Percentiles rank a stretch among this genome's conserved stretches.
Evolutionary conservation across 306 rosid genomes (phyloP).

Genomic region (Betula pendula): DNA sequence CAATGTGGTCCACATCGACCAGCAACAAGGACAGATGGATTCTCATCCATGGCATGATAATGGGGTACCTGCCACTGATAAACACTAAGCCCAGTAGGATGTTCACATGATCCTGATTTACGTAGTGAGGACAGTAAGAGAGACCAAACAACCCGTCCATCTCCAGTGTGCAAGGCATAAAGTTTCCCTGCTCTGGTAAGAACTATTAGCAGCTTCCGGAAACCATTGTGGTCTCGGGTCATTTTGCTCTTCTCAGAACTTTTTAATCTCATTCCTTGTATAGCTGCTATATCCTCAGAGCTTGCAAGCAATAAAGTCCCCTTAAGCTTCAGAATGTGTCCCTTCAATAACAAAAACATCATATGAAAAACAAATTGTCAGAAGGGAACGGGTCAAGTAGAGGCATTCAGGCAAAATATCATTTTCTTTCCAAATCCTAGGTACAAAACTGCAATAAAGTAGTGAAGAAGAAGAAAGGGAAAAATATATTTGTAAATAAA

Average conservation of each 20-base stretch:
- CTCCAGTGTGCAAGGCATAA: slow-evolving; percentile 97
- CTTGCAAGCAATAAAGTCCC: slow-evolving; percentile 96
- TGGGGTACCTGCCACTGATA: slow-evolving; percentile 99
- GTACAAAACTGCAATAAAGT: slow-evolving; percentile 4
- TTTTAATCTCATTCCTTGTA: slow-evolving; percentile 81
- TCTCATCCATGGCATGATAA: slow-evolving; percentile 91
- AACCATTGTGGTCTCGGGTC: slow-evolving; percentile 99
- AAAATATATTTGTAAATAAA: background rate
- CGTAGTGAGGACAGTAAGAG: slow-evolving; percentile 55
- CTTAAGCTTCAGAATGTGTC: slow-evolving; percentile 89
- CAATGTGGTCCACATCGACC: slow-evolving; percentile 75
- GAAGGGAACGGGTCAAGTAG: slow-evolving; percentile 28
- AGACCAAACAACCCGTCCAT: slow-evolving; percentile 93
- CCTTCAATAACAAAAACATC: slow-evolving; percentile 53
- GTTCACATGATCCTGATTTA: slow-evolving; percentile 61
- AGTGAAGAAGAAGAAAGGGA: slow-evolving; percentile 1
- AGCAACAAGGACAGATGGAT: slow-evolving; percentile 81
- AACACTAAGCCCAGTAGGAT: slow-evolving; percentile 69
- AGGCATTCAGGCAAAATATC: slow-evolving; percentile 7
- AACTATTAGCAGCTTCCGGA: slow-evolving; percentile 82
- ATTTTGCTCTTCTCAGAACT: slow-evolving; percentile 93
- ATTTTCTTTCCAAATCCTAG: slow-evolving; percentile 18
- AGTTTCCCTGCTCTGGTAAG: slow-evolving; percentile 91
- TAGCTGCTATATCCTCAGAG: slow-evolving; percentile 79
- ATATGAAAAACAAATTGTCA: slow-evolving; percentile 27